Evolutionary conservation across 805 yeast genomes (phyloP).

Genomic region (Candida xyloterini): DNA sequence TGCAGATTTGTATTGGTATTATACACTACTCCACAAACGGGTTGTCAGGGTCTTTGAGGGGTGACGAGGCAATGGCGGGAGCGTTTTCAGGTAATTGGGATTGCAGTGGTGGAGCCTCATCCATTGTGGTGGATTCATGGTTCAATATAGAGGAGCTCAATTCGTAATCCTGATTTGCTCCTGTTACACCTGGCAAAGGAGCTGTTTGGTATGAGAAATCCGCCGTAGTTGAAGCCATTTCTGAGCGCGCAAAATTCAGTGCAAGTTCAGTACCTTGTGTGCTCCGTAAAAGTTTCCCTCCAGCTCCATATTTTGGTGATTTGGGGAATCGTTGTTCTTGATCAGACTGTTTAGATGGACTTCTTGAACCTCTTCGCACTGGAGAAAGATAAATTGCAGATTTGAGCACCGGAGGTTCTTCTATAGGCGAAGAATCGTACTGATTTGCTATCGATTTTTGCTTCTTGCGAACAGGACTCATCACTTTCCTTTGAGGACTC

Average conservation of each 20-base stretch:
- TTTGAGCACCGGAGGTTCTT: conserved; percentile 30
- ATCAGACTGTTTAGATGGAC: conserved; percentile 15
- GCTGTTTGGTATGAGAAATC: conserved; percentile 24
- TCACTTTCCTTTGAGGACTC: conserved; percentile 10
- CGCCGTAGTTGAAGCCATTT: conserved; percentile 24
- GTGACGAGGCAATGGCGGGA: conserved; percentile 6
- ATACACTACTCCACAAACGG: conserved; percentile 12
- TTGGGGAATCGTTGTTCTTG: conserved; percentile 41
- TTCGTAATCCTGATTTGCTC: conserved; percentile 8
- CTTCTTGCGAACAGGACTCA: conserved; percentile 17
- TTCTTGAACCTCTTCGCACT: conserved; percentile 11
- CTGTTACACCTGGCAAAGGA: conserved; percentile 10
- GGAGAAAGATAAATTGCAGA: conserved; percentile 24
- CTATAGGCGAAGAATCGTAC: conserved; percentile 36
- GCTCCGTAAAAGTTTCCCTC: conserved; percentile 34
- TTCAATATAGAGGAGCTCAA: conserved; percentile 13
- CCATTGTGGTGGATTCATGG: conserved; percentile 21
- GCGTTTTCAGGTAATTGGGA: conserved; percentile 11
- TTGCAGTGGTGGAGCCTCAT: conserved; percentile 18
- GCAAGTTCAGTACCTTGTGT: conserved; percentile 26
- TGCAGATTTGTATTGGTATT: not conserved
- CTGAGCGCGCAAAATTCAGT: conserved; percentile 27
- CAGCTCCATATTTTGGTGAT: conserved; percentile 44
- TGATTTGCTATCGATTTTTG: conserved; percentile 21
- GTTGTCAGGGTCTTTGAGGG: conserved; percentile 8